phyloP scores from a whole-genome alignment of 306 rosid species.

The Cyamopsis tetragonoloba region DNA sequence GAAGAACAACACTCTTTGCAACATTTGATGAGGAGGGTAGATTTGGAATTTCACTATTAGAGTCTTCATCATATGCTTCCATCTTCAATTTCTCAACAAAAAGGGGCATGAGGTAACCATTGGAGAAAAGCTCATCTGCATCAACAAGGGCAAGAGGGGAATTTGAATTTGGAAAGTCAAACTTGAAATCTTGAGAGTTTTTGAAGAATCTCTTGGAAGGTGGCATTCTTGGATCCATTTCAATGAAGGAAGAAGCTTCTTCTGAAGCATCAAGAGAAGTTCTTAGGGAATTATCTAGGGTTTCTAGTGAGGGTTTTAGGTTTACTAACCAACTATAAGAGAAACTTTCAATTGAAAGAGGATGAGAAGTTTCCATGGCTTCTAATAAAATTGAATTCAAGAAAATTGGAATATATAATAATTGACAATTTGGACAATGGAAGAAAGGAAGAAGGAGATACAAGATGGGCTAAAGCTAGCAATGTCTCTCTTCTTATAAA shows the following conservation, averaged over 20 bases:
- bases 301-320: constrained; percentile 77
- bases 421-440: background rate
- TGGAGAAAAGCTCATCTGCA: constrained; percentile 90
- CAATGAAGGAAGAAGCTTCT: constrained; percentile 86
- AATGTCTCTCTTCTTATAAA: constrained; percentile 34
- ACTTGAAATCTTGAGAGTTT: constrained; percentile 77
- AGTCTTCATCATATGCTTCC: constrained; percentile 42
- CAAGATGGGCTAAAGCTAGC: constrained; percentile 27
- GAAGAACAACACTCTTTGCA: constrained; percentile 29
- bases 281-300: constrained; percentile 58
- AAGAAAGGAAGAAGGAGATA: constrained; percentile 20
- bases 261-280: constrained; percentile 70
- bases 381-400: too few species aligned
- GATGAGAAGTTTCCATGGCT: constrained; percentile 80
- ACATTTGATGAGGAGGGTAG: constrained; percentile 35
- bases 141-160: constrained; percentile 63
- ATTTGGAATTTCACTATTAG: constrained; percentile 31
- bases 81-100: constrained; percentile 67
- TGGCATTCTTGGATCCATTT: constrained; percentile 95
- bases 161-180: constrained; percentile 73
- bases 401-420: too few species aligned
- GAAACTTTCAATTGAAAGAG: constrained; percentile 92
- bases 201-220: constrained; percentile 81
- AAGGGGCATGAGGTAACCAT: constrained; percentile 81
- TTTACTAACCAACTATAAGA: constrained; percentile 94